Base-by-base conservation (phyloP, 768 basidiomycete genomes). In the Rhodotorula babjevae region DNA sequence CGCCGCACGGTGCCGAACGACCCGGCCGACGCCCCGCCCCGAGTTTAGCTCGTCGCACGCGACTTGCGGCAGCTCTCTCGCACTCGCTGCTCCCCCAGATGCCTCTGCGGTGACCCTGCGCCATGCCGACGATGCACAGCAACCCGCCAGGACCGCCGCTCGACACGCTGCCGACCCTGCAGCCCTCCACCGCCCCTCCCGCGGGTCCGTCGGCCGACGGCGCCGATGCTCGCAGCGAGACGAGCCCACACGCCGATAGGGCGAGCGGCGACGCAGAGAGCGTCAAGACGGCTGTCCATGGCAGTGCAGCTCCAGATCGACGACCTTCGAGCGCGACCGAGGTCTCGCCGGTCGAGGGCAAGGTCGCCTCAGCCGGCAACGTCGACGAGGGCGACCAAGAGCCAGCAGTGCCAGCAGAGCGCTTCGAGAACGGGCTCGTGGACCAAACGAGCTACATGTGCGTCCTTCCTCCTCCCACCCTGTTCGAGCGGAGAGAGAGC, bases 361-460 rank as follows among this genome's bases (percentile, higher is more conserved):
- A 16, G 36, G 21, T 15, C 8, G 44, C 12, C 14, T 18, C 14
- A 3, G 14, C 14, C 44, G 18, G 44, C 44, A 11, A 33, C 53
- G 52, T 33, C 33, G 55, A 33, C 0, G 46, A 58, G 29, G 47
- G 31, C 56, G 63, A 27, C 10, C 15, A 40, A 36, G 25, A 0
- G 6, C 33, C 19, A 8, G 62, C 21, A 2, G 50, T 18, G 8
- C 61, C 67, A 36, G 61, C 53, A 0, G 44, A 36, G 9, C 66
- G 63, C 33, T 65, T 68, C 36, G 40, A 36, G 19, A 72, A 72
- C 52, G 71, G 71, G 2, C 33, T 72, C 1, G 14, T 47, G 7
- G 71, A 72, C 50, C 71, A 69, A 63, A 59, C 68, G 21, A 44
- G 27, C 40, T 55, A 63, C 40, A 63, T 53, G 50, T 49, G 36